These are phyloP conservation scores for Grigorovia yakushimaensis DNA, from an alignment of 805 yeast genomes.

Conservation along the genomic window DNA sequence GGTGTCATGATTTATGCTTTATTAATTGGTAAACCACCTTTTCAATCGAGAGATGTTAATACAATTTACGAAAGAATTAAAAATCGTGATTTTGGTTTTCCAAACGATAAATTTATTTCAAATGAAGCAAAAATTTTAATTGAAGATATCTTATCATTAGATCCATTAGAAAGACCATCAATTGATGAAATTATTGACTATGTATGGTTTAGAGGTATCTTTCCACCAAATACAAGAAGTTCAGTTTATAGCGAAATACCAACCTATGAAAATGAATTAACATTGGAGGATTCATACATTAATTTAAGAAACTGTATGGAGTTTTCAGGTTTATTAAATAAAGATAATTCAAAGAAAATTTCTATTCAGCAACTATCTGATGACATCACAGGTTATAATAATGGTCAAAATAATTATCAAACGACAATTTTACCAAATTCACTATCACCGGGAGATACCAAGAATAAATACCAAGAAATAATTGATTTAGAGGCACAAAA, in stretches of 20 bases:
- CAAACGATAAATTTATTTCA: constrained; percentile 55
- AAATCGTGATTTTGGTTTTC: constrained; percentile 69
- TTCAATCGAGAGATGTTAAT: constrained; percentile 91
- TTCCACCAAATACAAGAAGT: constrained; percentile 62
- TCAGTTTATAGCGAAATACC: constrained; percentile 39
- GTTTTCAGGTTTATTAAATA: constrained; percentile 42
- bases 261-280: constrained; percentile 49
- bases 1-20: constrained; percentile 95
- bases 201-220: constrained; percentile 79
- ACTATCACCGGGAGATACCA: constrained; percentile 86
- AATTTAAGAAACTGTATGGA: constrained; percentile 62
- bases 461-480: constrained; percentile 73
- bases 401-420: constrained; percentile 26
- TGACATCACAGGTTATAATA: constrained; percentile 26
- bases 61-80: constrained; percentile 88
- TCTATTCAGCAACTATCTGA: constrained; percentile 3
- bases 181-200: constrained; percentile 70
- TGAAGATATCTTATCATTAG: constrained; percentile 58
- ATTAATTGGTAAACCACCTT: constrained; percentile 91
- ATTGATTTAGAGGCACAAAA: constrained; percentile 31
- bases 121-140: constrained; percentile 66
- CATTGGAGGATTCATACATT: constrained; percentile 50
- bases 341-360: constrained; percentile 1
- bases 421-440: constrained; percentile 69
- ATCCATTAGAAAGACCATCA: constrained; percentile 75